Evolutionary conservation across 2,329 filamentous ascomycete genomes (phyloP), one percentile per base, ranked within the genome.

Genomic region (Lasiodiplodia sp.): DNA sequence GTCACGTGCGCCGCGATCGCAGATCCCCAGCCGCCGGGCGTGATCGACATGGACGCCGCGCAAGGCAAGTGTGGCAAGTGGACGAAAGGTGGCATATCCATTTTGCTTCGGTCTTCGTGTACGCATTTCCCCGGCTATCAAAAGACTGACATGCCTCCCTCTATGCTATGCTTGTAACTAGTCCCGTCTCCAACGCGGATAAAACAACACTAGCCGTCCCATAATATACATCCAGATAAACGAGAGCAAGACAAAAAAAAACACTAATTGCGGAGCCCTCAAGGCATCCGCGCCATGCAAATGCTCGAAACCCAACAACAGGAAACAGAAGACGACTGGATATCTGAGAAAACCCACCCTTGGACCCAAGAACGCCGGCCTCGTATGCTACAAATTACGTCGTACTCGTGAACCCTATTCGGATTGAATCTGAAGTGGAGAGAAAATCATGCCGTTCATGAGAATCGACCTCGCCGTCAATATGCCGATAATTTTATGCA

Each of bases 381-480:
- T 56, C 51, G 53, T 63, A 68, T 68, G 67, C 67, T 64, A 63
- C 67, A 68, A 68, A 47, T 63, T 56, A 68, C 49, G 51, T 57
- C 58, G 53, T 68, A 53, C 47, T 64, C 67, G 49, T 56, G 38
- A 68, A 38, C 37, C 58, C 49, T 60, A 56, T 8, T 62, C 56
- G 52, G 47, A n/a, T 47, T 47, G 44, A 47, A n/a, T 14, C 37
- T 40, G 60, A 64, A 68, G 53, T 44, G 67, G 57, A 64, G 58
- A 68, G 58, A 55, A 68, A 56, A 68, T 69, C 67, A 56, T 69
- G 67, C 47, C 56, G 51, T 34, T 68, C 67, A 63, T 68, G 40
- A 68, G 56, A 64, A 63, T 31, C 25, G 53, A 37, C 44, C 53
- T 52, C 47, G 53, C 44, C 40, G 28, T 31, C 55, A 44, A 44